Evolutionary conservation across 495 filamentous ascomycete genomes (phyloP).

Genomic region (Venustampulla echinocandica): DNA sequence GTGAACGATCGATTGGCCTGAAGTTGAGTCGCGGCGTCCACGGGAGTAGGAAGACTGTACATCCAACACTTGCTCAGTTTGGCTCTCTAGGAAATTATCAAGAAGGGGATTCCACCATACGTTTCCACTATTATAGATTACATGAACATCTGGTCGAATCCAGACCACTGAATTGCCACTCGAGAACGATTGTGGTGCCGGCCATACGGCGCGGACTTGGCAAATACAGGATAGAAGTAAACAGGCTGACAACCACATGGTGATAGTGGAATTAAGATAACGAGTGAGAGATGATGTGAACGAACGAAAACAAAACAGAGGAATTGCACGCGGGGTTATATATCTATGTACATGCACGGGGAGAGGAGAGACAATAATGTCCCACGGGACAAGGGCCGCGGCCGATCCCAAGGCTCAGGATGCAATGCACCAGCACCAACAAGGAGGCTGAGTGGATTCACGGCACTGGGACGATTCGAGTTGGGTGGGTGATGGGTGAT

Average conservation of each 20-base stretch:
- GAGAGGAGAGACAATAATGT: too few species aligned
- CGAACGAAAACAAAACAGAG: background rate
- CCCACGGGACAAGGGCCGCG: too few species aligned
- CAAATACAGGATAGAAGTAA: conserved; percentile 7
- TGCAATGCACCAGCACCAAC: too few species aligned
- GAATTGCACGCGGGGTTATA: background rate
- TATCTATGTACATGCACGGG: background rate
- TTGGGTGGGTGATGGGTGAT: too few species aligned
- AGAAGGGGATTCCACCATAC: conserved; percentile 34
- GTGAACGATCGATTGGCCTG: conserved; percentile 40
- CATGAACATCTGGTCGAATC: conserved; percentile 41
- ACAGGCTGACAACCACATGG: conserved; percentile 10
- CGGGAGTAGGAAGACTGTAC: conserved; percentile 31
- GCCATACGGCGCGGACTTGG: conserved; percentile 45
- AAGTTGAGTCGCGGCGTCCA: conserved; percentile 19
- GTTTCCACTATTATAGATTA: conserved; percentile 47
- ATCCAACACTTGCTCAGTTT: conserved; percentile 34
- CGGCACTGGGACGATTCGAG: too few species aligned
- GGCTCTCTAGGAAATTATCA: conserved; percentile 23
- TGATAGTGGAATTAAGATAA: conserved; percentile 1
- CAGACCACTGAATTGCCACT: conserved; percentile 47
- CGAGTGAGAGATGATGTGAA: background rate
- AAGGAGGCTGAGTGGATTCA: too few species aligned
- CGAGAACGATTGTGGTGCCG: conserved; percentile 41
- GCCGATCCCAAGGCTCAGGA: too few species aligned